Base-by-base conservation (phyloP, 306 rosid genomes). In the Echinosophora koreensis region DNA sequence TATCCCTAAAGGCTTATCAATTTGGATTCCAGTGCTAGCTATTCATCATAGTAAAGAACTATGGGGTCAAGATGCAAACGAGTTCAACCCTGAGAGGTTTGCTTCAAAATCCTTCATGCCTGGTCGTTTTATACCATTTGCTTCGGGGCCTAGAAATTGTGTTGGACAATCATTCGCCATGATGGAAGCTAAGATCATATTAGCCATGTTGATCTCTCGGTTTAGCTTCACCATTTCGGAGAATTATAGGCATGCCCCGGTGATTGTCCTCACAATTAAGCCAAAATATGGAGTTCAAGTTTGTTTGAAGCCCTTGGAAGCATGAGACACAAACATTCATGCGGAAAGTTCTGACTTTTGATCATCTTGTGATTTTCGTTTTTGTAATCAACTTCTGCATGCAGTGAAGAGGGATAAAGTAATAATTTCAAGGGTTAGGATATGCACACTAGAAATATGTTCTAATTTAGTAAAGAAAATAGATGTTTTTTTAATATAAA, bases 11-110 rank as follows among this genome's bases (percentile, higher is more conserved):
- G 98, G 98, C 0, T 75, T 94, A 27, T 92, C 98, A 32, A 77
- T 94, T 76, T 94, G 98, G 98, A 92, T 94, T 8, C 98, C 98
- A 1, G 95, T 94, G 22, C 80, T 94, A 1, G 98, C 97, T 14
- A 92, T 94, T 84, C 97, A 94, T 60, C 98, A 94, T 17, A 90
- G 91, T 50, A 77, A 88, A 80, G 91, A 89, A 60, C 7, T 94
- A 15, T 94, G 98, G 97, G 98, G 97, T 0, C 76, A 90, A 77
- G 97, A 94, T 78, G 95, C 86, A 27, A 90, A 94, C 65, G 89
- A 90, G 71, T 94, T 94, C 84, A 90, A 94, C 63, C 98, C 98
- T 0, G 85, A 88, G 39, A 87, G 98, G 57, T 94, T 94, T 81
- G 92, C 92, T 18, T 84, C 97, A 4, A 94, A 84, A 41, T 39